Evolutionary conservation across 331 rosid genomes (phyloP).

Genomic region (Phaseolus coccineus): DNA sequence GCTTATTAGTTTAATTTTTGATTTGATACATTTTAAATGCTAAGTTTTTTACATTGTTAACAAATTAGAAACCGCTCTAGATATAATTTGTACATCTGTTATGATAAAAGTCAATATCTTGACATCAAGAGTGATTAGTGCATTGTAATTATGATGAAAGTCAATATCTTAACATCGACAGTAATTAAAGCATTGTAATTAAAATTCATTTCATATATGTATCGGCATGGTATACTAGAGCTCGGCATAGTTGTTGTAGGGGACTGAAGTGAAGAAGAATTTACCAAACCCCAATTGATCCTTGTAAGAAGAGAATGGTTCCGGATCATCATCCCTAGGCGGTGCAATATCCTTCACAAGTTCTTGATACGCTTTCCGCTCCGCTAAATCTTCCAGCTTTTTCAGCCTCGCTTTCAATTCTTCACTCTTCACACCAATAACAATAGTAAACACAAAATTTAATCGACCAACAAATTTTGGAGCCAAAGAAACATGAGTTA

Average conservation of each 20-base stretch:
- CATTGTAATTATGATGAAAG: not conserved
- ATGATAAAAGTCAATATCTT: not conserved
- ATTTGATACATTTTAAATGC: not conserved
- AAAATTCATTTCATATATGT: not conserved
- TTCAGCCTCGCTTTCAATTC: conserved; percentile 78
- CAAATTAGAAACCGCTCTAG: not conserved
- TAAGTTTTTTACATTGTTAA: not conserved
- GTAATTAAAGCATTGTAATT: not conserved
- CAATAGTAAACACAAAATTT: not conserved
- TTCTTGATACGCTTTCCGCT: conserved; percentile 85
- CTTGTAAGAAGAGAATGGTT: conserved; percentile 95
- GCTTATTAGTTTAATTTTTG: not conserved
- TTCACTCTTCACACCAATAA: conserved; percentile 65
- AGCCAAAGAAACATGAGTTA: not conserved
- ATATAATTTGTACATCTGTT: not conserved
- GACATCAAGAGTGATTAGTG: not conserved
- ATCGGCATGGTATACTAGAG: not conserved
- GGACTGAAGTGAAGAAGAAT: conserved; percentile 11
- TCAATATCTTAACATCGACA: not conserved
- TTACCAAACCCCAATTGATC: conserved; percentile 89
- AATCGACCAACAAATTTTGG: not conserved
- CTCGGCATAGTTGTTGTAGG: not conserved
- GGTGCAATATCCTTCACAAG: conserved; percentile 87
- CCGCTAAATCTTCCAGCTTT: conserved; percentile 74
- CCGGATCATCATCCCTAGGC: conserved; percentile 46